Evolutionary conservation across 2,329 filamentous ascomycete genomes (phyloP).

Genomic region (Beauveria medogensis): DNA sequence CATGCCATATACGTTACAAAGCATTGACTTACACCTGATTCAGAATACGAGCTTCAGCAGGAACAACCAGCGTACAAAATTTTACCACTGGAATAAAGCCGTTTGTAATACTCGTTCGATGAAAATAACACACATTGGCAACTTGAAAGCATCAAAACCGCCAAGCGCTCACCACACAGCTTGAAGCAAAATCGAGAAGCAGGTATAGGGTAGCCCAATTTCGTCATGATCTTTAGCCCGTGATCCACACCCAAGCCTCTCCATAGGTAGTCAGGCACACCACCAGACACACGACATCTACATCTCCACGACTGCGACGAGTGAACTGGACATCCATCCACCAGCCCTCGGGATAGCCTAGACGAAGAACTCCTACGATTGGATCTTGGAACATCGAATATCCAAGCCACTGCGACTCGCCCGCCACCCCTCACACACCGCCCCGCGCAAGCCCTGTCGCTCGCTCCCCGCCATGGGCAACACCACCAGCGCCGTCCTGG

Average conservation of each 20-base stretch:
- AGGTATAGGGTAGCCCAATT: conserved; percentile 1
- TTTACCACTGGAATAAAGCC: too few relatives aligned
- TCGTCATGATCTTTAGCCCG: not conserved
- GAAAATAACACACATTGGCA: too few relatives aligned
- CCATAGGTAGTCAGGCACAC: not conserved
- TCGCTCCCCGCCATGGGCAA: conserved; percentile 48
- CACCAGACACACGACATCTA: not conserved
- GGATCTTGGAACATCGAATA: not conserved
- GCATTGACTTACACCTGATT: too few relatives aligned
- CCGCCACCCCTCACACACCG: not conserved
- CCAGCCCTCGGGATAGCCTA: not conserved
- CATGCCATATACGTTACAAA: too few relatives aligned
- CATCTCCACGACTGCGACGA: not conserved
- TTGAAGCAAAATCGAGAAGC: not conserved
- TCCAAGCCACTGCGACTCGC: not conserved
- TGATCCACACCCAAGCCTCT: conserved; percentile 5
- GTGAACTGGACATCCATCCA: not conserved
- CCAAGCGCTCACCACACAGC: too few relatives aligned
- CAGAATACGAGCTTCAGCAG: too few relatives aligned
- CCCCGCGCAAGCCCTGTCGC: not conserved
- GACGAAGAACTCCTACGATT: not conserved
- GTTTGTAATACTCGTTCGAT: too few relatives aligned
- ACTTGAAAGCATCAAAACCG: too few relatives aligned
- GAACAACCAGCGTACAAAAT: too few relatives aligned
- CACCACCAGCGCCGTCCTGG: conserved; percentile 67